Conservation (phyloP, 805 yeast species). For the Schwanniomyces pseudopolymorphus region DNA sequence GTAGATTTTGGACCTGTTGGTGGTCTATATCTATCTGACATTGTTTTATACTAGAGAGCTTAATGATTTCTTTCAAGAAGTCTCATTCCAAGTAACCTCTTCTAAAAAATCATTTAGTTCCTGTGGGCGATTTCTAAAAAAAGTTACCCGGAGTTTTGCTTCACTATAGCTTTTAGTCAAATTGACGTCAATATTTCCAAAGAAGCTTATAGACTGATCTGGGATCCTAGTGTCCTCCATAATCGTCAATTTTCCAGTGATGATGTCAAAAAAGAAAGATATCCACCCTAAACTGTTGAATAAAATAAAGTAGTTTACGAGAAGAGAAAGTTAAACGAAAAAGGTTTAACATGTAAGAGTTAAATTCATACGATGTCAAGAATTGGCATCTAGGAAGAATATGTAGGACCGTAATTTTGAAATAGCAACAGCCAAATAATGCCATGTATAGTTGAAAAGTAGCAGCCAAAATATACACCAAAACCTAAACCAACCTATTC, state of each 20-base stretch:
- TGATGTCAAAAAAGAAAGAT: neutral
- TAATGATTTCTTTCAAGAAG: neutral
- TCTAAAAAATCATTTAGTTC: neutral
- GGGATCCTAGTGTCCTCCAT: neutral
- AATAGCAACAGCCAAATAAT: neutral
- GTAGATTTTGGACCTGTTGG: constrained; percentile 27
- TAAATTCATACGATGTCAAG: neutral
- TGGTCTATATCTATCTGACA: constrained; percentile 37
- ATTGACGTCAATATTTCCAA: neutral
- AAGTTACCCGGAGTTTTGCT: neutral
- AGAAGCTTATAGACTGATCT: neutral
- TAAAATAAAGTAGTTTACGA: neutral
- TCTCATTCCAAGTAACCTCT: neutral
- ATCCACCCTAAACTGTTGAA: neutral
- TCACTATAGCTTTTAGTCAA: neutral
- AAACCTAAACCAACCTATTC: neutral
- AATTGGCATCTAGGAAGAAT: neutral
- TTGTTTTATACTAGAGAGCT: constrained; percentile 6
- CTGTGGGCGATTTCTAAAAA: neutral
- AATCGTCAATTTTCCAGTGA: neutral
- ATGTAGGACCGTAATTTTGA: neutral
- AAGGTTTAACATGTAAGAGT: neutral
- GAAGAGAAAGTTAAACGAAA: neutral
- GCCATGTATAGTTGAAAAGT: neutral
- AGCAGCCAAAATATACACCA: neutral